These are phyloP conservation scores for Pyrenopolyporus hunteri DNA, from an alignment of 495 filamentous ascomycete species.

Conservation along the genomic window DNA sequence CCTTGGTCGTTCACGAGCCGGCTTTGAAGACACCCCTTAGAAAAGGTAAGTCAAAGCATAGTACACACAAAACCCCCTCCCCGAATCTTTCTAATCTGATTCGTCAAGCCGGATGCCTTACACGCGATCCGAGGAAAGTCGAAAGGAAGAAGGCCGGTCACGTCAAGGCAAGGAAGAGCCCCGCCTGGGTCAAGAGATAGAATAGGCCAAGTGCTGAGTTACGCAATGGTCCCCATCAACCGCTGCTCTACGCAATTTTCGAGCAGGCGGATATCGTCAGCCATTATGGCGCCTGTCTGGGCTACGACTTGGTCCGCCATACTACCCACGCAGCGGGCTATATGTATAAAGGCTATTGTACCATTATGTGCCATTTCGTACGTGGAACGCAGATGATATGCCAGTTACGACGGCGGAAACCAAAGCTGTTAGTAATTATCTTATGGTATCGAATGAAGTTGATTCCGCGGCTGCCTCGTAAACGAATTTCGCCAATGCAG, in stretches of 20 bases:
- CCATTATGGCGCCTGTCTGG: conserved; percentile 2
- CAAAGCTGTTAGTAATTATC: neutral
- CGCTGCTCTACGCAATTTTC: conserved; percentile 4
- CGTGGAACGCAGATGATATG: conserved; percentile 18
- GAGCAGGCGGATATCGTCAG: conserved; percentile 5
- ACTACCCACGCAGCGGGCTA: conserved; percentile 17
- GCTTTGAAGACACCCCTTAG: conserved; percentile 84
- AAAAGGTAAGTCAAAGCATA: conserved; percentile 69
- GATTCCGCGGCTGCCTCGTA: conserved; percentile 5
- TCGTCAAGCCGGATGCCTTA: conserved; percentile 80
- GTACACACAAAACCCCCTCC: conserved; percentile 11
- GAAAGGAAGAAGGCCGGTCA: conserved; percentile 98
- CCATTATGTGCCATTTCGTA: conserved; percentile 37
- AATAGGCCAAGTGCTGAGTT: neutral
- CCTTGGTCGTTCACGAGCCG: conserved; percentile 87
- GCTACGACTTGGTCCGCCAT: conserved; percentile 4
- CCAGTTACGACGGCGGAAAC: conserved; percentile 1
- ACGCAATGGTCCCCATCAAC: neutral
- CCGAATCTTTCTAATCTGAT: conserved; percentile 32
- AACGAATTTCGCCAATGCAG: conserved; percentile 18
- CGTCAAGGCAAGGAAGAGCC: conserved; percentile 97
- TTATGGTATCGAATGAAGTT: conserved; percentile 2
- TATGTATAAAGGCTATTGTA: conserved; percentile 40
- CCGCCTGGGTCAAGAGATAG: conserved; percentile 94
- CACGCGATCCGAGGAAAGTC: conserved; percentile 87